Percentiles rank a stretch among this genome's conserved stretches.
These are phyloP conservation scores for Podaxis sp. DNA, from an alignment of 768 basidiomycete genomes.

Conservation along the genomic window DNA sequence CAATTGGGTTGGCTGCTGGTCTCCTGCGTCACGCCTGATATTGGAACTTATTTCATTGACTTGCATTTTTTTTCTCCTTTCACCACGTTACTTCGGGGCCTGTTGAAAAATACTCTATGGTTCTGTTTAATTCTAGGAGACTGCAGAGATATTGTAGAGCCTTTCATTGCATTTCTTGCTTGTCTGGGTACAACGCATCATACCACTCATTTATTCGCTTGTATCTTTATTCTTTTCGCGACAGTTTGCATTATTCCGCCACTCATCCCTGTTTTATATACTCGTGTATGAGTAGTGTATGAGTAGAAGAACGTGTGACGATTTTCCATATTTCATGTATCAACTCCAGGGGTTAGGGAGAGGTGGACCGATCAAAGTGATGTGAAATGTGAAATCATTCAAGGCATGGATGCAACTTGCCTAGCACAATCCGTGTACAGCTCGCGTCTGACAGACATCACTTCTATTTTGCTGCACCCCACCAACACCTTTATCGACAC, in stretches of 20 bases:
- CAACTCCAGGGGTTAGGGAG: background rate
- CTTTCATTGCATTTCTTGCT: background rate
- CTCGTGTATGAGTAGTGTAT: background rate
- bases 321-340: background rate
- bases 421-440: background rate
- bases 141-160: background rate
- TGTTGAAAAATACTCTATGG: background rate
- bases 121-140: background rate
- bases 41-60: background rate
- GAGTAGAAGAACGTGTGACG: background rate
- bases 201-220: conserved; percentile 6
- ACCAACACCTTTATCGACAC: background rate
- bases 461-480: background rate
- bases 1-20: conserved; percentile 33
- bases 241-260: background rate
- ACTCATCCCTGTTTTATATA: background rate
- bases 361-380: background rate
- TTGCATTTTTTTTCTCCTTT: background rate
- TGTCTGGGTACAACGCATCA: background rate
- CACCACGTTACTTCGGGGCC: background rate
- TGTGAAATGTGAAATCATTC: background rate
- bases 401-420: too few species aligned
- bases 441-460: background rate
- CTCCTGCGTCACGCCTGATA: conserved; percentile 16
- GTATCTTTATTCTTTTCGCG: conserved; percentile 6